Base-by-base conservation (phyloP, 768 basidiomycete species). In the Leccinum fibrillosum region DNA sequence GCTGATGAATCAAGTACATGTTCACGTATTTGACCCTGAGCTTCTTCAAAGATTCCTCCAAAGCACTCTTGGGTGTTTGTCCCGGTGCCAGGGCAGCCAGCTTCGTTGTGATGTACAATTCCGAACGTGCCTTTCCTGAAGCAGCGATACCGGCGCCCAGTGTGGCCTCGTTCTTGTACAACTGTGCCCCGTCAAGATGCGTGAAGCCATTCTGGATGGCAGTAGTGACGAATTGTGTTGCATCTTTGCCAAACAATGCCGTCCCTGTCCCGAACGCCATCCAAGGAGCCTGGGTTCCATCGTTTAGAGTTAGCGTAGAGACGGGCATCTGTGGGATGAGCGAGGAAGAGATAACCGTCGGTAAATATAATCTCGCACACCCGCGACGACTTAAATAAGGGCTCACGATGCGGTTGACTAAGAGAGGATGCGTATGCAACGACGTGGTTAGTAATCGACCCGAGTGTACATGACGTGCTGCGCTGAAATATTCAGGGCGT, bases 81-180 rank as follows among this genome's bases (percentile, higher is more conserved):
- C 80, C 78, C 0, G 75, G 72, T 8, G 62, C 63, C 49, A 75
- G 50, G 6, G 25, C 7, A 37, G 4, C 52, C 47, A 86, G 72
- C 62, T 88, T 86, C 21, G 85, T 87, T 42, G 85, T 83, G 62
- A 90, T 77, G 70, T 79, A 90, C 10, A 90, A 68, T 52, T 80
- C 78, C 1, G 78, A 78, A 19, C 84, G 81, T 9, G 80, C 67
- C 62, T 79, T 82, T 25, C 79, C 78, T 3, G 82, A 79, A 3
- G 74, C 75, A 52, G 72, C 74, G 61, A 86, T 77, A 10, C 81
- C 84, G 13, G 68, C 74, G 1, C 82, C 84, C 17, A 86, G 73
- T 1, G 74, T 74, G 1, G 76, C 75, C 65, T 87, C 86, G 59
- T 88, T 88, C 8, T 56, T 56, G 68, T 88, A 88, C 52, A 72